phyloP scores from a whole-genome alignment of 192 early-diverging fungal species.

The Linnemannia elongata region DNA sequence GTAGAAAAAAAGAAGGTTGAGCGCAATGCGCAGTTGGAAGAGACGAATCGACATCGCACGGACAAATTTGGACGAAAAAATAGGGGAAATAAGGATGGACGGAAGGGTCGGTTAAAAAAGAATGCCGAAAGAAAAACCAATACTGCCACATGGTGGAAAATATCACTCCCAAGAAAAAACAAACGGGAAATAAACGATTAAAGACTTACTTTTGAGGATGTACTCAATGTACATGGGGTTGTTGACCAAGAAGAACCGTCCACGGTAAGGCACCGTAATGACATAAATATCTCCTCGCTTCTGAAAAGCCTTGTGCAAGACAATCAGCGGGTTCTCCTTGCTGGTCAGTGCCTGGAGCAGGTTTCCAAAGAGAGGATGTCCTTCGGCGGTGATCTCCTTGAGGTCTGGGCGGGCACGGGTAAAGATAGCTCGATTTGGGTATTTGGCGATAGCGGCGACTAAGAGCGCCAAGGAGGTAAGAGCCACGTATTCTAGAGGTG shows the following conservation, averaged over 20 bases:
- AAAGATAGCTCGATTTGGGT: conserved; percentile 32
- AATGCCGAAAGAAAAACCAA: too few relatives aligned
- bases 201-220: conserved; percentile 40
- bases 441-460: conserved; percentile 18
- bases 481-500: conserved; percentile 1
- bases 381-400: not conserved
- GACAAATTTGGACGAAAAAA: too few relatives aligned
- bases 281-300: conserved; percentile 6
- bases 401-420: conserved; percentile 29
- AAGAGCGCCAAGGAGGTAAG: conserved; percentile 19
- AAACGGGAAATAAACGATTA: not conserved
- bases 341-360: conserved; percentile 4
- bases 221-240: conserved; percentile 39
- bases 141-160: too few relatives aligned
- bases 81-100: too few relatives aligned
- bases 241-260: conserved; percentile 41
- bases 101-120: too few relatives aligned
- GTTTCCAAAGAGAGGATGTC: conserved; percentile 26
- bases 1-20: not conserved
- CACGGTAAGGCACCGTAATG: conserved; percentile 34
- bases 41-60: too few relatives aligned
- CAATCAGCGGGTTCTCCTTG: not conserved
- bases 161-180: too few relatives aligned
- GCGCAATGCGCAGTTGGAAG: not conserved
- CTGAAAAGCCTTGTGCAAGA: not conserved